phyloP scores from a whole-genome alignment of 148 eudicot species.

The Arctostaphylos glauca region DNA sequence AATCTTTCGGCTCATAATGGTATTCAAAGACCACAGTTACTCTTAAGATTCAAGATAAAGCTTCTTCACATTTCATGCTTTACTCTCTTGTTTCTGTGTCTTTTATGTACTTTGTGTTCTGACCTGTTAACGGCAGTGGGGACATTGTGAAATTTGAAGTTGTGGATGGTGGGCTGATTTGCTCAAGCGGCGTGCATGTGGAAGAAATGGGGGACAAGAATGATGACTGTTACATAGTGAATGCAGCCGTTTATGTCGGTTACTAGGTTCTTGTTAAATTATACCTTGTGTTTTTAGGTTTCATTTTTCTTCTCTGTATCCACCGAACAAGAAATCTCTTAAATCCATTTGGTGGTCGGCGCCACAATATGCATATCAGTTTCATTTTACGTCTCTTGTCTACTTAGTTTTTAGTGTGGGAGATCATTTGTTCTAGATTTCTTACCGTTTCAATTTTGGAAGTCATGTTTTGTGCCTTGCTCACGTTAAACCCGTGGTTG shows the following conservation, averaged over 20 bases:
- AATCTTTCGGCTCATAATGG: neutral
- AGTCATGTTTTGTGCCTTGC: neutral
- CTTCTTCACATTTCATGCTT: neutral
- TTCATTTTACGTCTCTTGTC: neutral
- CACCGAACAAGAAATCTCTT: neutral
- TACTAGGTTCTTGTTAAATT: constrained; percentile 34
- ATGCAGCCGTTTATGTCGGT: constrained; percentile 97
- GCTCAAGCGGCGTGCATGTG: constrained; percentile 95
- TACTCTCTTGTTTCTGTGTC: neutral
- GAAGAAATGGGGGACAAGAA: constrained; percentile 99
- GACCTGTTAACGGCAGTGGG: constrained; percentile 49
- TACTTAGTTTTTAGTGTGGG: neutral
- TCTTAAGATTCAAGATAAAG: neutral
- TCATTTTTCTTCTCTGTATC: constrained; percentile 8
- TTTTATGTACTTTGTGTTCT: constrained; percentile 1
- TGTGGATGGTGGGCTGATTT: constrained; percentile 90
- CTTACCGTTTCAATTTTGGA: neutral
- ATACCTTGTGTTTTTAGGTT: constrained; percentile 3
- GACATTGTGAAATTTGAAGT: constrained; percentile 73
- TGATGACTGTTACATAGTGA: constrained; percentile 91
- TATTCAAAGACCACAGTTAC: neutral
- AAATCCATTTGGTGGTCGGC: neutral
- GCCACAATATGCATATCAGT: neutral
- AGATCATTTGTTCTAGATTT: neutral
- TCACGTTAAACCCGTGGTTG: neutral